These are phyloP conservation scores for Deinandra increscens DNA, from an alignment of 129 eudicot species.

Conservation along the genomic window DNA sequence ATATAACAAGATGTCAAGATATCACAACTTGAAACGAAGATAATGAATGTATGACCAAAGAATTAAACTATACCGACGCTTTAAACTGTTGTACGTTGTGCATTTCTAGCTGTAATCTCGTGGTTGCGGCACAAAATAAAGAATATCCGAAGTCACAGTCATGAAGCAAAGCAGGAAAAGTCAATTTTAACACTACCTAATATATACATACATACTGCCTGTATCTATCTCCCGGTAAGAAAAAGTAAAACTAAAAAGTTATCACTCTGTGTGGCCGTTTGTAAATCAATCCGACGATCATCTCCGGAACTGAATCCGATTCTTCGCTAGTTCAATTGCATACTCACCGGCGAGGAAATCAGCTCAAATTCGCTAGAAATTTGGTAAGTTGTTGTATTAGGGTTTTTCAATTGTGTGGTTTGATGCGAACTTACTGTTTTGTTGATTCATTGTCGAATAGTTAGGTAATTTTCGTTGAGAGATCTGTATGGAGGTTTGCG, in stretches of 20 bases:
- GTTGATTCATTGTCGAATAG: not conserved
- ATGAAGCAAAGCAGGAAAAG: constrained; percentile 30
- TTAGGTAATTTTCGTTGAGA: constrained; percentile 13
- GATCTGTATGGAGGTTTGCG: constrained; percentile 8
- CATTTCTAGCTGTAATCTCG: not conserved
- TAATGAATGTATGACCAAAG: not conserved
- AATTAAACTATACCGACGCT: not conserved
- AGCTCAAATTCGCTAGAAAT: constrained; percentile 22
- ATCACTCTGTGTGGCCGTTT: constrained; percentile 12
- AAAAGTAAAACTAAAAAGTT: constrained; percentile 8
- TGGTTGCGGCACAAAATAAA: not conserved
- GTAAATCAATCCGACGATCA: constrained; percentile 21
- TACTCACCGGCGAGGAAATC: constrained; percentile 12
- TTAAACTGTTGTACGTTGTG: constrained; percentile 14
- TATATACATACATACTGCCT: not conserved
- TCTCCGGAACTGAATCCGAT: constrained; percentile 23
- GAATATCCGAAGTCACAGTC: constrained; percentile 33
- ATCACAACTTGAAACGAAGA: not conserved
- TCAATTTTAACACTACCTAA: constrained; percentile 22
- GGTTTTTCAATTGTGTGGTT: constrained; percentile 26
- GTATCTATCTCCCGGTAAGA: constrained; percentile 18
- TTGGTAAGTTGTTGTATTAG: constrained; percentile 8
- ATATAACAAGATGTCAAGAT: not conserved
- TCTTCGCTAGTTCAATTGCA: constrained; percentile 12
- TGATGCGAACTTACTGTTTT: constrained; percentile 7